These are phyloP conservation scores for Talaromyces wortmannii DNA, from an alignment of 495 filamentous ascomycete genomes.

Conservation along the genomic window DNA sequence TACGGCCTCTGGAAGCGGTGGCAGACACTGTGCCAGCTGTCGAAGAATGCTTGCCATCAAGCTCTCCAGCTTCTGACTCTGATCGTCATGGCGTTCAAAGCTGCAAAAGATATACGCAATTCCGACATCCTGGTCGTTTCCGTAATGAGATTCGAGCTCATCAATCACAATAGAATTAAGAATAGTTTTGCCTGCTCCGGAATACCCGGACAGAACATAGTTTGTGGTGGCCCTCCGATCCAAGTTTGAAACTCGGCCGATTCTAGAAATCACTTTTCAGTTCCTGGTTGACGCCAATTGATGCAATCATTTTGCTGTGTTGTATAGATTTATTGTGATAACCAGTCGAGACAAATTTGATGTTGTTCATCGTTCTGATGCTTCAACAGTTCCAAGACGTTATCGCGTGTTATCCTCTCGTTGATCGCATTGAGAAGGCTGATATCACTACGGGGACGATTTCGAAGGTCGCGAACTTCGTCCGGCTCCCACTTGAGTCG, in stretches of 20 bases:
- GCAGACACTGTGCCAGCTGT: slow-evolving; percentile 18
- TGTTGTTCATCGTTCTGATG: slow-evolving; percentile 4
- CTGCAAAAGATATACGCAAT: slow-evolving; percentile 38
- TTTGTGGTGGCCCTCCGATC: slow-evolving; percentile 16
- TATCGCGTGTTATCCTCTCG: not conserved
- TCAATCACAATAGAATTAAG: slow-evolving; percentile 27
- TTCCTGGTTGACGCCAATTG: slow-evolving; percentile 20
- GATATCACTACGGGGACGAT: slow-evolving; percentile 15
- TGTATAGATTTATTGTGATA: slow-evolving; percentile 2
- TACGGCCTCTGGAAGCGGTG: not conserved
- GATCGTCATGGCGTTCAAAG: slow-evolving; percentile 14
- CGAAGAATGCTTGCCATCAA: slow-evolving; percentile 21
- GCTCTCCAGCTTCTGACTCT: slow-evolving; percentile 8
- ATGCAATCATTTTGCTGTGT: slow-evolving; percentile 4
- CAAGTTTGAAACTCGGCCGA: slow-evolving; percentile 25
- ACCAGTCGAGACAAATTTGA: slow-evolving; percentile 8
- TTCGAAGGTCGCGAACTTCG: slow-evolving; percentile 17
- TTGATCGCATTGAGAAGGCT: not conserved
- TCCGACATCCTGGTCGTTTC: slow-evolving; percentile 8
- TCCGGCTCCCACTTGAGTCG: slow-evolving; percentile 21
- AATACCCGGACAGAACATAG: slow-evolving; percentile 37
- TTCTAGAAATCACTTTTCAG: slow-evolving; percentile 36
- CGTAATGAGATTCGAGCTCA: slow-evolving; percentile 11
- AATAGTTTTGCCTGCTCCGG: slow-evolving; percentile 32
- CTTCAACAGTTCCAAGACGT: slow-evolving; percentile 1